These are phyloP conservation scores for Perkinsus marinus DNA, from an alignment of 169 alveolate genomes.

Conservation along the genomic window DNA sequence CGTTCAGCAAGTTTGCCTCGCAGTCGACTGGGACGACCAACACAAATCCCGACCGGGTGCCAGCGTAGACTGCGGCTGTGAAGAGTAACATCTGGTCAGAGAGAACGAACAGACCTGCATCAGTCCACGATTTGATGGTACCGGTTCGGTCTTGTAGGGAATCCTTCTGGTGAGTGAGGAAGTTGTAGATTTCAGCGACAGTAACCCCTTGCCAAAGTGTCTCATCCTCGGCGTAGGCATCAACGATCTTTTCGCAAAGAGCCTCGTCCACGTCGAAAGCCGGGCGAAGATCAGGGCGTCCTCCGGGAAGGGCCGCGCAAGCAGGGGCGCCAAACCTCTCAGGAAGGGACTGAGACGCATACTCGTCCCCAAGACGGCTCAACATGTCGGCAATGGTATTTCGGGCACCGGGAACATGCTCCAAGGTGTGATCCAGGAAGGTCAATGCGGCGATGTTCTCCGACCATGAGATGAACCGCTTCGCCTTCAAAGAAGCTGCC, in stretches of 20 bases:
- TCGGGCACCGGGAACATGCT: background rate
- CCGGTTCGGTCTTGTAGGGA: no score
- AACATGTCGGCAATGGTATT: background rate
- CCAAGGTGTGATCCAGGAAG: background rate
- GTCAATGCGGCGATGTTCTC: background rate
- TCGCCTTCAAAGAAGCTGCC: background rate
- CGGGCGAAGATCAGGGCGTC: no score
- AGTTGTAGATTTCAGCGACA: background rate
- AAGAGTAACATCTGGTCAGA: background rate
- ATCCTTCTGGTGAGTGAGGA: no score
- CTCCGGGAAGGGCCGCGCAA: no score
- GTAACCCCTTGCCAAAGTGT: background rate
- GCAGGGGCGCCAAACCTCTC: no score
- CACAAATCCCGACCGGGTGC: background rate
- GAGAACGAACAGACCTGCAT: background rate
- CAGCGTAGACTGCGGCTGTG: background rate
- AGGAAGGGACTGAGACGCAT: background rate
- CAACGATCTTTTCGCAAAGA: background rate
- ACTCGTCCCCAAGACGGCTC: background rate
- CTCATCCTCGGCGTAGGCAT: background rate
- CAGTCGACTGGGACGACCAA: background rate
- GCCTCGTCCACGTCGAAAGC: background rate
- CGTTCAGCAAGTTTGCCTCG: background rate
- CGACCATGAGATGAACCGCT: background rate
- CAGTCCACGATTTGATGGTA: background rate